Base-by-base conservation (phyloP, 2,329 filamentous ascomycete species). In the Aspergillus latus region DNA sequence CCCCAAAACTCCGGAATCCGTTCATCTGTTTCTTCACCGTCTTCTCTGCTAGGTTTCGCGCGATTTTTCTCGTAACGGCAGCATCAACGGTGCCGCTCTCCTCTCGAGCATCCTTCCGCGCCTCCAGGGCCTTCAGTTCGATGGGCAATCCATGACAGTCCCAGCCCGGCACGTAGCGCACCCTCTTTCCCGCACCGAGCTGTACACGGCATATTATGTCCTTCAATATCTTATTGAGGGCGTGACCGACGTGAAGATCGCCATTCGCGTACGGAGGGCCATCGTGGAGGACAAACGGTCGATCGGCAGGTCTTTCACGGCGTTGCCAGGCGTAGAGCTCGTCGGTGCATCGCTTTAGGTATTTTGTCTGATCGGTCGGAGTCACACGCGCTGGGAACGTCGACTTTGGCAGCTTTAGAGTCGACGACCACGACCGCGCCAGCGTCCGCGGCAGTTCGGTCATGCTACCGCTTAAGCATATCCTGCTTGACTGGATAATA, bases 91-190 rank as follows among this genome's bases (percentile, higher is more conserved):
- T 60, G 8, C 64, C 66, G 29, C 61, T 59, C 5, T 54, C 46
- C 3, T 53, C 50, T 5, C 59, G 69, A 37, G 66, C 68, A 63
- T 66, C 77, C 69, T 70, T 79, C 67, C 75, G 67, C n/a, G 74
- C 69, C 65, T 89, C 88, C 13, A 99, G 82, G 26, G 92, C 94
- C 76, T 97, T 99, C 66, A 97, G 82, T 80, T 99, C 94, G 68
- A 99, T 99, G 1, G 94, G 94, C 48, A 99, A 82, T 0, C 94
- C 94, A 78, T 99, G 94, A 64, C 94, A 99, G 72, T 99, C 95
- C 94, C 94, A 99, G 45, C 94, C 93, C 2, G 94, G 94, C 13
- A 92, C 81, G 68, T 95, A 99, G 39, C 86, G 81, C 34, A 97
- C 87, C 60, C 84, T 82, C 64, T 84, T 87, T 15, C 90, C 94